phyloP scores from a whole-genome alignment of 805 yeast species.

The Saturnispora zaruensis region DNA sequence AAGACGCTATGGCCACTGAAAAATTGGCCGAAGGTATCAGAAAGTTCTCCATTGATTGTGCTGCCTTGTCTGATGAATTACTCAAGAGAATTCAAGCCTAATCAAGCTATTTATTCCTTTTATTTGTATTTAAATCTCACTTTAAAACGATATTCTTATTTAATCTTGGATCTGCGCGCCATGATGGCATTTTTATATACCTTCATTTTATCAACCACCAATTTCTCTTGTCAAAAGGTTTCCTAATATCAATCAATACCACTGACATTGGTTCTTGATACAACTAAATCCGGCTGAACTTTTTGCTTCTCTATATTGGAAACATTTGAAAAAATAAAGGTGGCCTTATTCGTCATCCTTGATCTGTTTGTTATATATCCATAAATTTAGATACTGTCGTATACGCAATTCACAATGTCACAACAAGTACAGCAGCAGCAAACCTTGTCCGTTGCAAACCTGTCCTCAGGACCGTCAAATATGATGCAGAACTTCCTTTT shows the following conservation, averaged over 20 bases:
- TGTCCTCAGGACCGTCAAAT: conserved; percentile 12
- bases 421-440: conserved; percentile 4
- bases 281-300: too few relatives aligned
- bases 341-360: background rate
- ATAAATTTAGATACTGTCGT: background rate
- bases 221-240: background rate
- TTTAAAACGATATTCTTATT: background rate
- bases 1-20: conserved; percentile 98
- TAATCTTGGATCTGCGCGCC: background rate
- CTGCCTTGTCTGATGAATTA: conserved; percentile 61
- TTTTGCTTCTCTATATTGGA: too few relatives aligned
- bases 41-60: conserved; percentile 89
- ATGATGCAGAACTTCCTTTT: conserved; percentile 31
- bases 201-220: background rate
- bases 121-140: background rate
- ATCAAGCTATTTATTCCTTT: background rate
- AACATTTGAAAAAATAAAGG: too few relatives aligned
- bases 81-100: conserved; percentile 35
- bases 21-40: conserved; percentile 97
- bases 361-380: background rate
- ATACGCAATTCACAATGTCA: background rate
- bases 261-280: background rate
- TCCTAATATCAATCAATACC: background rate
- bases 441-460: background rate
- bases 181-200: background rate